Percentiles rank a stretch among this genome's conserved stretches.
Conservation (phyloP, 164 flowering plant genomes). For the Stephania japonica region DNA sequence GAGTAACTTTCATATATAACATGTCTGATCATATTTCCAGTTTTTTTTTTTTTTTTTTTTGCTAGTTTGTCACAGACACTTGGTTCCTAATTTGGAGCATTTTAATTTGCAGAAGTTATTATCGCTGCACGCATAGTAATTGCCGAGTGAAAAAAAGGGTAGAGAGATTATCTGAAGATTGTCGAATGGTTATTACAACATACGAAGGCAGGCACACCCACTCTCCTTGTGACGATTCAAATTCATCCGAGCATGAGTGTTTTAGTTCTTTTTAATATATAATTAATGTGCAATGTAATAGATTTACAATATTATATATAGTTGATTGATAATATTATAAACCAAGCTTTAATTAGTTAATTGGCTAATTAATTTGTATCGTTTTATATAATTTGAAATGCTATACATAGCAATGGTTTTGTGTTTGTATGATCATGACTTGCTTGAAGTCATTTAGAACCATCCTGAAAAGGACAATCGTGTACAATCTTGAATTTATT, state of each 20-base stretch:
- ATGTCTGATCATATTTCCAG: too few relatives aligned
- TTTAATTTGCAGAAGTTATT: conserved; percentile 55
- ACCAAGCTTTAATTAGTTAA: not conserved
- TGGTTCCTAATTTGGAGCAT: too few relatives aligned
- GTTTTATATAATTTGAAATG: not conserved
- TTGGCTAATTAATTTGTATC: too few relatives aligned
- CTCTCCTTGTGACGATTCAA: conserved; percentile 69
- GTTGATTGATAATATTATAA: not conserved
- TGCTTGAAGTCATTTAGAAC: not conserved
- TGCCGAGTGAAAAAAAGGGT: conserved; percentile 85
- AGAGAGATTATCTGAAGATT: conserved; percentile 73
- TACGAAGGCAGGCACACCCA: conserved; percentile 92
- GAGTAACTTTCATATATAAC: too few relatives aligned
- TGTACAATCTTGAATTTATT: not conserved
- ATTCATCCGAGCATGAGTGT: conserved; percentile 67
- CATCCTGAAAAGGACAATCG: not conserved
- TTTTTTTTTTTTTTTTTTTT: too few relatives aligned
- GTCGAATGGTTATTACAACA: conserved; percentile 86
- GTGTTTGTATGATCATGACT: not conserved
- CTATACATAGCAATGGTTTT: not conserved
- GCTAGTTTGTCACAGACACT: too few relatives aligned
- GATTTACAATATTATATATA: not conserved
- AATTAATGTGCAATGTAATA: not conserved
- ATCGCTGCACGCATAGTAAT: conserved; percentile 61
- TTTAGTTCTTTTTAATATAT: conserved; percentile 42